Evolutionary conservation across 768 basidiomycete species (phyloP), one percentile per base, ranked within the genome.

Genomic region (Pleurotus platypus): DNA sequence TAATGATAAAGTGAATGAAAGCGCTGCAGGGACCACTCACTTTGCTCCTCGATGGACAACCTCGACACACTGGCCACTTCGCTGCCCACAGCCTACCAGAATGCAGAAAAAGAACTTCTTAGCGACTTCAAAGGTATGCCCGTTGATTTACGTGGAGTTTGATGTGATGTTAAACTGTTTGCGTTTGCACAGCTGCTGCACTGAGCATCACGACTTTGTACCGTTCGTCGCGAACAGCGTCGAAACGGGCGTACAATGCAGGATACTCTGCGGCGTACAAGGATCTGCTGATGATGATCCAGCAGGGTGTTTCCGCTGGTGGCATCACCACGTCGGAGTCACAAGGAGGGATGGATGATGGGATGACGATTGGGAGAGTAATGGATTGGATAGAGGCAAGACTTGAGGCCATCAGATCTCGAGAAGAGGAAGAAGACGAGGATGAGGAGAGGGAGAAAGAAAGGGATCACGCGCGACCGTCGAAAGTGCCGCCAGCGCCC

Each of bases 311-410:
- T 58, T 90, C 89, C 22, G 78, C 78, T 37, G 77, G 75, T 64
- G 78, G 76, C 63, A 70, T 82, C 59, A 75, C 75, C 45, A 68
- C 72, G 18, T 60, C 72, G 13, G 62, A 68, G 47, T 68, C 70
- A 40, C 74, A 76, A 56, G 80, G 78, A 58, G 69, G 75, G 26
- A 78, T 79, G 55, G 75, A 75, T 47, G 75, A 77, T 50, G 86
- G 86, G 42, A 82, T 90, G 85, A 84, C 86, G 0, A 86, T 92
- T 63, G 90, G 87, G 9, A 71, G 85, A 26, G 84, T 93, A 50
- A 83, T 92, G 85, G 90, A 92, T 63, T 92, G 89, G 86, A 82
- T 87, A 59, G 91, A 93, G 66, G 90, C 89, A 0, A 75, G 91
- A 57, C 69, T 91, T 43, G 90, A 92, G 20, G 90, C 89, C 0